phyloP scores from a whole-genome alignment of 1,139 yeast species.

The Yamadazyma dendronema region DNA sequence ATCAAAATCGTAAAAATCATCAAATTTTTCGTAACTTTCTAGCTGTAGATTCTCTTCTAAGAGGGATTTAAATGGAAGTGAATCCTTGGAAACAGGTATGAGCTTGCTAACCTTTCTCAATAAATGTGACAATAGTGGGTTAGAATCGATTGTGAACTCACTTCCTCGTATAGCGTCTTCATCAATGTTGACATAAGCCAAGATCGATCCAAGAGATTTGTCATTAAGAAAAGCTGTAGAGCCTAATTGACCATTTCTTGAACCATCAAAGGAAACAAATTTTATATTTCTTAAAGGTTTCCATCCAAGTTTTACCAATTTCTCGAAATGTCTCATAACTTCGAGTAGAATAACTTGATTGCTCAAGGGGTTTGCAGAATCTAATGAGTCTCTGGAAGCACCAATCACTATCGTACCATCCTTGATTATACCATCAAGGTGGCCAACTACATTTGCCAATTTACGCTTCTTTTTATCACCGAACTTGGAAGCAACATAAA shows the following conservation, averaged over 20 bases:
- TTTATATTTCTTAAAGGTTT: conserved; percentile 42
- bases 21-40: conserved; percentile 8
- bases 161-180: conserved; percentile 41
- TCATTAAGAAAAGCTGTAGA: conserved; percentile 26
- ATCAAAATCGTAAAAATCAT: conserved; percentile 15
- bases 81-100: conserved; percentile 33
- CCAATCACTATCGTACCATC: conserved; percentile 46
- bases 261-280: conserved; percentile 47
- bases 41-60: too few relatives aligned
- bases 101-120: conserved; percentile 30
- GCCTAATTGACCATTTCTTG: conserved; percentile 35
- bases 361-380: conserved; percentile 38
- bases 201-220: conserved; percentile 23
- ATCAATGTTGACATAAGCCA: conserved; percentile 42
- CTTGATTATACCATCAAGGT: conserved; percentile 37
- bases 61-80: conserved; percentile 15
- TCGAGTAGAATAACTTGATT: conserved; percentile 43
- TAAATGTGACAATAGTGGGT: conserved; percentile 36
- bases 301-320: conserved; percentile 39
- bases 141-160: conserved; percentile 35
- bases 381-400: conserved; percentile 40
- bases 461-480: conserved; percentile 14
- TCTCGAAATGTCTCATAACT: conserved; percentile 37
- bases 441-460: conserved; percentile 35
- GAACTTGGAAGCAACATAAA: conserved; percentile 23